phyloP scores from a whole-genome alignment of 1,139 yeast genomes.

The Pichia sp. region DNA sequence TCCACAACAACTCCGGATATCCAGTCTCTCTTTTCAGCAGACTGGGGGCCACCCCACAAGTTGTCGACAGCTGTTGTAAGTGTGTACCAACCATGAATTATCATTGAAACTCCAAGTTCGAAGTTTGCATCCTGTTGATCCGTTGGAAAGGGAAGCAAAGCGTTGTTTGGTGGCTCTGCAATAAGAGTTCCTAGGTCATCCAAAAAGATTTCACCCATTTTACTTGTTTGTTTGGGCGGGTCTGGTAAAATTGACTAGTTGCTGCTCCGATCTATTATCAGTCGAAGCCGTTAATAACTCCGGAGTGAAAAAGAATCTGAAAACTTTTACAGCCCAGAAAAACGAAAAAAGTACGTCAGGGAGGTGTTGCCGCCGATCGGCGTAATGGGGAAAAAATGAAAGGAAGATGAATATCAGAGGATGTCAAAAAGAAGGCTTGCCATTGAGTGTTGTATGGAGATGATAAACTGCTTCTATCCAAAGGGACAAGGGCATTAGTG shows the following conservation, averaged over 20 bases:
- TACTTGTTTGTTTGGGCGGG: neutral
- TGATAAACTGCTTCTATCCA: neutral
- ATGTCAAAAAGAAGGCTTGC: neutral
- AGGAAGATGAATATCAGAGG: neutral
- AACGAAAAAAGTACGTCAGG: neutral
- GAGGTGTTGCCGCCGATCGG: neutral
- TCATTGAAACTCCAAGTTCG: conserved; percentile 93
- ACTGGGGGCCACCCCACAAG: conserved; percentile 93
- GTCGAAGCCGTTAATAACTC: neutral
- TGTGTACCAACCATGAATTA: conserved; percentile 84
- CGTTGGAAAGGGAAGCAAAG: conserved; percentile 48
- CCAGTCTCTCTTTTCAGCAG: conserved; percentile 94
- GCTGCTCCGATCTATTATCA: neutral
- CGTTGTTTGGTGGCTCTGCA: conserved; percentile 30
- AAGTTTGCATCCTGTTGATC: conserved; percentile 74
- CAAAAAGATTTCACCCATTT: conserved; percentile 25
- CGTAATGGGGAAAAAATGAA: neutral
- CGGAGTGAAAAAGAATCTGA: neutral
- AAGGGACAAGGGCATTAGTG: neutral
- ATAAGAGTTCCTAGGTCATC: conserved; percentile 34
- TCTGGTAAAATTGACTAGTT: neutral
- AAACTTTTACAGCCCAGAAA: neutral
- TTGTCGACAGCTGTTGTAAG: conserved; percentile 90
- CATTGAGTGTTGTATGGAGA: neutral
- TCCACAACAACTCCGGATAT: conserved; percentile 79